Base-by-base conservation (phyloP, 2,329 filamentous ascomycete species). In the Aspergillus neoniger region DNA sequence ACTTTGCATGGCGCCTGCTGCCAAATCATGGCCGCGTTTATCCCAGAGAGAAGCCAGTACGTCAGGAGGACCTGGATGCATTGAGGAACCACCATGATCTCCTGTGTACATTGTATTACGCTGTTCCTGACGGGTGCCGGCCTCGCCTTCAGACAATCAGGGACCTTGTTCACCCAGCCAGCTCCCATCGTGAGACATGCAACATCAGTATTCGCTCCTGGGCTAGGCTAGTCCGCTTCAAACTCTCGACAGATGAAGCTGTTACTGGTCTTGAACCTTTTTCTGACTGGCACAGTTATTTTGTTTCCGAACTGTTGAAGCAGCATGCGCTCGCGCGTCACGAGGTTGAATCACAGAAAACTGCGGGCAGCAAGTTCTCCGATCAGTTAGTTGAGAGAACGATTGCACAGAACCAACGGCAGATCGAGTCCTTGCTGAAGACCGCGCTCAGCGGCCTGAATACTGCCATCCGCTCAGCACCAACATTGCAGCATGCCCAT, bases 1-100 rank as follows among this genome's bases (percentile, higher is more conserved):
- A 83, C 59, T 80, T 86, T 57, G 80, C 82, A 4, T 86, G 82
- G 77, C 81, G 86, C 23, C 78, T 84, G 23, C 78, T 86, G 32
- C 86, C 86, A 3, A 87, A 86, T 59, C 85, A 87, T 68, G 84
- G 83, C 4, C 81, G 85, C n/a, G 80, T 76, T 5, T 86, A 86
- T 69, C 83, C 80, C 1, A 88, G 87, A 67, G 85, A 88, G 28
- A 76, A 83, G 60, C 73, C 79, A 4, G 70, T 88, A 14, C 77
- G 77, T 30, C 78, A 82, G 56, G 77, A 81, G 58, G 85, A 85
- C 63, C 73, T 88, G 12, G 80, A 84, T 55, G 84, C 85, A 1
- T 73, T 88, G 49, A 80, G 84, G 51, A 88, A 88, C 64, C 85
- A 88, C 60, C 85, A 87, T 63, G 85, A 88, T 66, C 76, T 88